Conservation (phyloP, 108 stramenopile species). For the Cylindrotheca fusiformis region DNA sequence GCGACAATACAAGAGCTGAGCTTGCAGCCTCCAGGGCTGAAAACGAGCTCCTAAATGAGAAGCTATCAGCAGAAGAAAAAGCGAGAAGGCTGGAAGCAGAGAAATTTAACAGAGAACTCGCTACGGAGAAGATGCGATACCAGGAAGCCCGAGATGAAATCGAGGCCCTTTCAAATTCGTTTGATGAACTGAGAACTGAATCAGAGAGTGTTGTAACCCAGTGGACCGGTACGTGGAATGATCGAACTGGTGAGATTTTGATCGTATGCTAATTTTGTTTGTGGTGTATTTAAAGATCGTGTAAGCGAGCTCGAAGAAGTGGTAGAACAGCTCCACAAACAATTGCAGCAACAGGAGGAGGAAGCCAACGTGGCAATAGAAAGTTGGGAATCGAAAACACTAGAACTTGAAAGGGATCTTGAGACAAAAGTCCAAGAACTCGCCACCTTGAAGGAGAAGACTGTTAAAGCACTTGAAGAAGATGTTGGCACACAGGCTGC, state of each 20-base stretch:
- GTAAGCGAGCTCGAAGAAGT: conserved; percentile 48
- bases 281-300: not conserved
- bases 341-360: conserved; percentile 36
- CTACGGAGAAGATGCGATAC: conserved; percentile 9
- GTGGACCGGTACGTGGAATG: conserved; percentile 51
- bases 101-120: conserved; percentile 1
- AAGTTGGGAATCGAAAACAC: conserved; percentile 58
- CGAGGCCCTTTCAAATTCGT: conserved; percentile 33
- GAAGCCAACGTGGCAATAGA: conserved; percentile 63
- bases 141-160: conserved; percentile 38
- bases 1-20: not conserved
- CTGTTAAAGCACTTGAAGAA: not conserved
- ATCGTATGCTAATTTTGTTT: not conserved
- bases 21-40: conserved; percentile 3
- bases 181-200: conserved; percentile 42
- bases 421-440: conserved; percentile 10
- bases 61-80: not conserved
- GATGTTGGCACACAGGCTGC: not conserved
- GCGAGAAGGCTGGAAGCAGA: not conserved
- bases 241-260: not conserved
- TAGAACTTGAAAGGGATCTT: conserved; percentile 40
- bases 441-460: conserved; percentile 2
- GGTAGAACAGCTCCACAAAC: conserved; percentile 20
- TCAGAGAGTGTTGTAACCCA: conserved; percentile 52
- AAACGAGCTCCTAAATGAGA: not conserved